Percentiles rank a stretch among this genome's conserved stretches.
phyloP scores from a whole-genome alignment of 2,329 filamentous ascomycete species.

The Sporothrix dimorphospora region DNA sequence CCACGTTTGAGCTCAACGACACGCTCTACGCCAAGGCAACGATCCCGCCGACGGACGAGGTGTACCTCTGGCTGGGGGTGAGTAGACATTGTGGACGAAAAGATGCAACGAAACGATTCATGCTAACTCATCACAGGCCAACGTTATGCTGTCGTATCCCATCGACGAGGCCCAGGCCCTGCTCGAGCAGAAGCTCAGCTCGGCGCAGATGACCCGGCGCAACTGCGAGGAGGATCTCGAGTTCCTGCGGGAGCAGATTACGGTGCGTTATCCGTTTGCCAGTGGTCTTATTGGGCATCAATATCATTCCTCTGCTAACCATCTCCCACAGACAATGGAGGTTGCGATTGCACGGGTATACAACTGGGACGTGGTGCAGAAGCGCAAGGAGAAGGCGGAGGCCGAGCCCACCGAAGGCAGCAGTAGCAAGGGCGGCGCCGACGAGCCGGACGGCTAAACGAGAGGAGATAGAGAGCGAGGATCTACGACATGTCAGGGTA shows the following conservation, averaged over 20 bases:
- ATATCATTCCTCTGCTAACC: conserved; percentile 9
- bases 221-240: conserved; percentile 97
- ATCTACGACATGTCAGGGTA: not conserved
- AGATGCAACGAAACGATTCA: not conserved
- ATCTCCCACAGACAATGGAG: conserved; percentile 76
- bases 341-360: conserved; percentile 97
- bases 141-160: conserved; percentile 96
- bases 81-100: conserved; percentile 37
- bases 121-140: conserved; percentile 62
- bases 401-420: conserved; percentile 48
- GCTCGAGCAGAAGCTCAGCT: conserved; percentile 73
- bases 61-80: conserved; percentile 96
- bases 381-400: conserved; percentile 83
- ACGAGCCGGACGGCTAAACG: conserved; percentile 38
- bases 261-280: conserved; percentile 57
- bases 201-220: conserved; percentile 76
- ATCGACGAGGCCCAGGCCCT: conserved; percentile 83
- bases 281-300: not conserved
- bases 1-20: conserved; percentile 95
- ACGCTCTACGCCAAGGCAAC: conserved; percentile 89
- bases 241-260: conserved; percentile 94
- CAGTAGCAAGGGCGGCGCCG: conserved; percentile 44
- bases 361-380: conserved; percentile 97
- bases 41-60: conserved; percentile 81
- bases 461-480: not conserved